A percentile compares a stretch with the other conserved stretches of the same genome.
Conservation (phyloP, 176 grass and related monocot species). For the Oryza australiensis region DNA sequence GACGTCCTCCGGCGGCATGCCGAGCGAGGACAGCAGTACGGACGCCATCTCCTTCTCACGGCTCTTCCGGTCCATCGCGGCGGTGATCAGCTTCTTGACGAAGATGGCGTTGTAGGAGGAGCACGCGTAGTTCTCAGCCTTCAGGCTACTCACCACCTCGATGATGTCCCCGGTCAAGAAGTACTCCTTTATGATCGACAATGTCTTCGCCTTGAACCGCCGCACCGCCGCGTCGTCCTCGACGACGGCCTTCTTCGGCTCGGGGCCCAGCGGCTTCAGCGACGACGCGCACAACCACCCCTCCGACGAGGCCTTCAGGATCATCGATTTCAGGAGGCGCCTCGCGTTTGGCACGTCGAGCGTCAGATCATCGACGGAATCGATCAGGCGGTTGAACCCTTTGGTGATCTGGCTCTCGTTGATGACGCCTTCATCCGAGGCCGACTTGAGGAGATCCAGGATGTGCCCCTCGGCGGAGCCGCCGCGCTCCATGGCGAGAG, state of each 20-base stretch:
- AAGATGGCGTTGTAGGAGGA: conserved; percentile 57
- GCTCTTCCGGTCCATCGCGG: conserved; percentile 80
- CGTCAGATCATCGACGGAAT: conserved; percentile 60
- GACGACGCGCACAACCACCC: conserved; percentile 63
- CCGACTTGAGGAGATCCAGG: conserved; percentile 61
- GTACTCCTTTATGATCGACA: conserved; percentile 52
- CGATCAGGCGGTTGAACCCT: conserved; percentile 62
- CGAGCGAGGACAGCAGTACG: conserved; percentile 63
- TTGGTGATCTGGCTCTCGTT: conserved; percentile 65
- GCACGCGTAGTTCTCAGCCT: conserved; percentile 46
- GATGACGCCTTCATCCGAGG: conserved; percentile 61
- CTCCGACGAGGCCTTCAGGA: conserved; percentile 56
- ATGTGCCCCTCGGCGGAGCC: conserved; percentile 37
- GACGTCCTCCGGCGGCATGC: conserved; percentile 61
- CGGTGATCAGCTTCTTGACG: conserved; percentile 57
- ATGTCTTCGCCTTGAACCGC: conserved; percentile 39
- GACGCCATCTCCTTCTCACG: conserved; percentile 78
- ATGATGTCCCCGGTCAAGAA: conserved; percentile 54
- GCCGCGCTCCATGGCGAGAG: conserved; percentile 67
- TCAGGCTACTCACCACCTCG: conserved; percentile 40
- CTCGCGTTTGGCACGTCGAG: conserved; percentile 75
- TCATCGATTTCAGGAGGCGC: conserved; percentile 43
- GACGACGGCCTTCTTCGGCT: conserved; percentile 38
- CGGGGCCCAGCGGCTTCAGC: conserved; percentile 38
- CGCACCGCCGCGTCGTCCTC: conserved; percentile 34